These are phyloP conservation scores for Thraustochytrium sp. DNA, from an alignment of 352 stramenopile genomes.

Conservation along the genomic window DNA sequence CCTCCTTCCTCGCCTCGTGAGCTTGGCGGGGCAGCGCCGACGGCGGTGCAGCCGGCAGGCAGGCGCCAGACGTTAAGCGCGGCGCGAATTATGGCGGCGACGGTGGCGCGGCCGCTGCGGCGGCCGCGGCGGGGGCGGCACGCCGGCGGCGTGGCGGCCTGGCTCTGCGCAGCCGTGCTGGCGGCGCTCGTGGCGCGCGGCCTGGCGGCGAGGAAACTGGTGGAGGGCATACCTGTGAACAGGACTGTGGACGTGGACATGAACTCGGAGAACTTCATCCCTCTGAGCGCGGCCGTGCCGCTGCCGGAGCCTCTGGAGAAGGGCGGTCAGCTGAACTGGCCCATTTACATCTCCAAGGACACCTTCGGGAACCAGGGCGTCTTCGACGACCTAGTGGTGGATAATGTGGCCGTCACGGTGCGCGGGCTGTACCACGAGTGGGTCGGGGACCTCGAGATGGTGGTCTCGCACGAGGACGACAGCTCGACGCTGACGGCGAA, in stretches of 20 bases:
- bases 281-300: not conserved
- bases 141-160: too few relatives aligned
- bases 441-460: slow-evolving; percentile 2
- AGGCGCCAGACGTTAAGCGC: too few relatives aligned
- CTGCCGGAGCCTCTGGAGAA: not conserved
- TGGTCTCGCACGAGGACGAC: not conserved
- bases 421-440: slow-evolving; percentile 26
- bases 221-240: slow-evolving; percentile 15
- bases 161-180: not conserved
- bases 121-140: too few relatives aligned
- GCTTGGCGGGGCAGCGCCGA: too few relatives aligned
- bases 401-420: slow-evolving; percentile 1
- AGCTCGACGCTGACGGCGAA: not conserved
- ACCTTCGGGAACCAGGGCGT: slow-evolving; percentile 5
- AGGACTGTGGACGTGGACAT: slow-evolving; percentile 18
- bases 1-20: too few relatives aligned
- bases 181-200: not conserved
- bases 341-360: slow-evolving; percentile 29
- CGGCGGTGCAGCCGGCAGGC: too few relatives aligned
- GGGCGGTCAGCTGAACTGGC: slow-evolving; percentile 38
- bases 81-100: too few relatives aligned
- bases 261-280: not conserved
- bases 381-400: slow-evolving; percentile 27
- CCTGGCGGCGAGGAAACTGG: not conserved
- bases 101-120: too few relatives aligned